A percentile compares a stretch with the other conserved stretches of the same genome.
Evolutionary conservation across 208 protist species (phyloP).

Genomic region (Crithidia sp.): DNA sequence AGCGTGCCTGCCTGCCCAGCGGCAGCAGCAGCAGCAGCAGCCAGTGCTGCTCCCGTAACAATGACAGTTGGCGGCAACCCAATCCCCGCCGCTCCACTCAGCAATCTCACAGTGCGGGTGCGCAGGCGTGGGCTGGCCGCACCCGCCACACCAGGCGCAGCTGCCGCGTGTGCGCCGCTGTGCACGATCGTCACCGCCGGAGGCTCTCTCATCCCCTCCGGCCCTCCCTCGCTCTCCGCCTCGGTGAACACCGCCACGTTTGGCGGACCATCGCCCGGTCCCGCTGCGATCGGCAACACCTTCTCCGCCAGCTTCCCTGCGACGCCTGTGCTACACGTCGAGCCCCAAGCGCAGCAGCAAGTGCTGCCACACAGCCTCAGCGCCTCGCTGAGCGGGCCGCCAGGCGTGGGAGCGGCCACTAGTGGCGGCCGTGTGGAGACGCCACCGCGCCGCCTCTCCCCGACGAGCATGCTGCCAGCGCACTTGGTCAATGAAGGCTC

Average conservation of each 20-base stretch:
- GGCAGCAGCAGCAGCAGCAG: not conserved
- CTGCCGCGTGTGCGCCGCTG: too few relatives aligned
- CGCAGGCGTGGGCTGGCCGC: constrained; percentile 14
- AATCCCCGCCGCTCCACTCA: not conserved
- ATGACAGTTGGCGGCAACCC: not conserved
- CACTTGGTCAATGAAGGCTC: constrained; percentile 47
- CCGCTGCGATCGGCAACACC: not conserved
- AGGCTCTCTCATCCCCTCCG: not conserved
- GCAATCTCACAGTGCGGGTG: constrained; percentile 19
- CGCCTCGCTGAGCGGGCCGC: not conserved
- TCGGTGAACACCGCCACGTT: not conserved
- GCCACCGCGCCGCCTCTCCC: constrained; percentile 21
- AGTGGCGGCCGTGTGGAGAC: not conserved
- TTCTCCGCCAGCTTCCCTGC: constrained; percentile 12
- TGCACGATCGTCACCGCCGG: too few relatives aligned
- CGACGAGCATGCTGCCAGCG: constrained; percentile 39
- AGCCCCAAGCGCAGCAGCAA: not conserved
- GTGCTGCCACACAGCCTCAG: not conserved
- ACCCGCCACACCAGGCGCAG: too few relatives aligned
- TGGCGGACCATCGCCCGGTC: not conserved
- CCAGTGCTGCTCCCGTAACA: not conserved
- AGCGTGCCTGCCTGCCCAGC: not conserved
- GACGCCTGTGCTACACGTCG: not conserved
- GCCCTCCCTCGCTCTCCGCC: constrained; percentile 3
- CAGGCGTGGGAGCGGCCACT: not conserved